A percentile compares a stretch with the other conserved stretches of the same genome.
phyloP scores from a whole-genome alignment of 1,284 basidiomycete genomes.

The Ganoderma lingzhi region DNA sequence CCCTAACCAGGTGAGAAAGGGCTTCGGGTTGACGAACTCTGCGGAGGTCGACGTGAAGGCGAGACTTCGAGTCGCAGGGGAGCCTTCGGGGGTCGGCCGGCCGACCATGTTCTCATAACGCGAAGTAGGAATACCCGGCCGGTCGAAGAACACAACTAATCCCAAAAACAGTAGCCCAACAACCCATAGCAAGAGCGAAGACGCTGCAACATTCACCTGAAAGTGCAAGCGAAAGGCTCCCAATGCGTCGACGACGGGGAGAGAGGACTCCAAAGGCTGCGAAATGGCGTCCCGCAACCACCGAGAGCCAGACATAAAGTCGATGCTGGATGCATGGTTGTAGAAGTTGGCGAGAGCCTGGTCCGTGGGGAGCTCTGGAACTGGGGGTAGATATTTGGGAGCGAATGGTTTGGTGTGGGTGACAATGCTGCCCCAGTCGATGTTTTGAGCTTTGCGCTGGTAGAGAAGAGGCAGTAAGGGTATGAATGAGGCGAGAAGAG shows the following conservation, averaged over 20 bases:
- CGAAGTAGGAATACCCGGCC: too few species aligned
- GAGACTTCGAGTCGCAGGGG: neutral
- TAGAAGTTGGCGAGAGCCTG: neutral
- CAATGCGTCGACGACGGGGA: slow-evolving; percentile 3
- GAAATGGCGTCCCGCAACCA: slow-evolving; percentile 1
- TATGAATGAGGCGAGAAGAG: slow-evolving; percentile 1
- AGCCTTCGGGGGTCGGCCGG: too few species aligned
- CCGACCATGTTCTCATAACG: neutral
- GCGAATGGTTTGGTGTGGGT: neutral
- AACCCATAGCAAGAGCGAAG: slow-evolving; percentile 1
- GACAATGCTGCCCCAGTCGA: neutral
- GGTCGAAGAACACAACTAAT: neutral
- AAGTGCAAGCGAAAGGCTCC: slow-evolving; percentile 1
- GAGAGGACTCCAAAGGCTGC: neutral
- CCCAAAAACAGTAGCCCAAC: neutral
- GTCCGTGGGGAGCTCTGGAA: neutral
- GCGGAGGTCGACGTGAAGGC: neutral
- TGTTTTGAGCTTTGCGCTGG: neutral
- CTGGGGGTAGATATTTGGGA: neutral
- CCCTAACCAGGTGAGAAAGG: neutral
- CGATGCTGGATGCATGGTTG: neutral
- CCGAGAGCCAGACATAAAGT: neutral
- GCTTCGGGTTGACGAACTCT: neutral
- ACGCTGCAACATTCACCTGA: neutral
- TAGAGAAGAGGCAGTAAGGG: neutral